These are phyloP conservation scores for Aspergillus costaricaensis DNA, from an alignment of 2,329 filamentous ascomycete genomes.

Conservation along the genomic window DNA sequence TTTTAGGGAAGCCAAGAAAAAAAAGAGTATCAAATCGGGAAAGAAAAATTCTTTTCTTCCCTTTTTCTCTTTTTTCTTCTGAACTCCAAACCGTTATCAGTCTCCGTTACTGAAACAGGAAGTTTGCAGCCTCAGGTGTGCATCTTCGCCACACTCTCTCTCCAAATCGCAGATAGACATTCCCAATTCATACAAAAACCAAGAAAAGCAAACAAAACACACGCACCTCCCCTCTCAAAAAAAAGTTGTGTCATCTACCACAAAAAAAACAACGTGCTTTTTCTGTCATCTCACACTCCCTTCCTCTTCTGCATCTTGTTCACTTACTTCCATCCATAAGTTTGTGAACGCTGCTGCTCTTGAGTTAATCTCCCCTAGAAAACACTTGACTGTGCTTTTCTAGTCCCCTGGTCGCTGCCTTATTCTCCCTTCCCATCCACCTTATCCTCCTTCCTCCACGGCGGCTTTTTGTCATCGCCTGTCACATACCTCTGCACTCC, in stretches of 20 bases:
- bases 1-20: constrained; percentile 17
- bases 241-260: constrained; percentile 20
- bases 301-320: constrained; percentile 14
- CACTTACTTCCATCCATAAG: constrained; percentile 21
- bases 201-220: constrained; percentile 16
- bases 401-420: constrained; percentile 18
- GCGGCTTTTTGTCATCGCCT: background rate
- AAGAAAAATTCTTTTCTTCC: constrained; percentile 10
- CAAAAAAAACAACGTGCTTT: constrained; percentile 19
- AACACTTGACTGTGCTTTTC: constrained; percentile 45
- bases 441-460: constrained; percentile 7
- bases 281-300: constrained; percentile 21
- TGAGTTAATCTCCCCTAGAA: constrained; percentile 25
- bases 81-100: constrained; percentile 17
- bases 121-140: constrained; percentile 28
- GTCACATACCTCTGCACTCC: background rate
- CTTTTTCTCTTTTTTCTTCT: constrained; percentile 3
- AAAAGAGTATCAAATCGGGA: constrained; percentile 14
- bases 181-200: constrained; percentile 23
- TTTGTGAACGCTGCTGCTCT: constrained; percentile 19
- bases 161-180: constrained; percentile 29
- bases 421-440: constrained; percentile 16
- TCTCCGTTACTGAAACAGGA: constrained; percentile 26
- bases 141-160: constrained; percentile 30
- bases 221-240: background rate